phyloP scores from a whole-genome alignment of 257 asterid genomes.

The Rehmannia glutinosa region DNA sequence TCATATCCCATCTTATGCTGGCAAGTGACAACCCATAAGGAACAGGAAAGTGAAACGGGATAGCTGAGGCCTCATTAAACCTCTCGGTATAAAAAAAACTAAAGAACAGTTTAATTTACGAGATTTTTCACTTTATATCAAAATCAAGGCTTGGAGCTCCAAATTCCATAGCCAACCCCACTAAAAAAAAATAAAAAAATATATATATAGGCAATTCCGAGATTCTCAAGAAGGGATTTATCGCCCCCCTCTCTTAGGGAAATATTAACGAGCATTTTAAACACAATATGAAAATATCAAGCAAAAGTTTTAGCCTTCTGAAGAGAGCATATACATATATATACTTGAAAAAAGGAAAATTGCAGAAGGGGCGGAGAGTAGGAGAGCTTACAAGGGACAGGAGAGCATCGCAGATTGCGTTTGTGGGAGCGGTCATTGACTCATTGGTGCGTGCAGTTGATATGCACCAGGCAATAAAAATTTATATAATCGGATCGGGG shows the following conservation, averaged over 20 bases:
- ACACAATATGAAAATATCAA: not conserved
- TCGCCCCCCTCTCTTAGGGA: not conserved
- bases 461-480: not conserved
- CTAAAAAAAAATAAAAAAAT: not conserved
- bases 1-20: not conserved
- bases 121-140: not conserved
- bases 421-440: not conserved
- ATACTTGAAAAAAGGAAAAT: not conserved
- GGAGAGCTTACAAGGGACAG: slow-evolving; percentile 41
- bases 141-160: not conserved
- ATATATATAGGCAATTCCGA: not conserved
- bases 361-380: not conserved
- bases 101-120: not conserved
- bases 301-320: not conserved
- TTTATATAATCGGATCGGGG: no score
- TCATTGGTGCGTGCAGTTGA: not conserved
- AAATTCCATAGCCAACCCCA: not conserved
- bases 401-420: slow-evolving; percentile 38
- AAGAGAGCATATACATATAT: not conserved
- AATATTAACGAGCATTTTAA: not conserved
- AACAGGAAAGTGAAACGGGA: not conserved
- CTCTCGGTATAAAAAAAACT: not conserved
- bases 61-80: not conserved
- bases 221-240: not conserved
- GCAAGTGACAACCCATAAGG: not conserved